phyloP scores from a whole-genome alignment of 768 basidiomycete genomes.

The Boletus sp. region DNA sequence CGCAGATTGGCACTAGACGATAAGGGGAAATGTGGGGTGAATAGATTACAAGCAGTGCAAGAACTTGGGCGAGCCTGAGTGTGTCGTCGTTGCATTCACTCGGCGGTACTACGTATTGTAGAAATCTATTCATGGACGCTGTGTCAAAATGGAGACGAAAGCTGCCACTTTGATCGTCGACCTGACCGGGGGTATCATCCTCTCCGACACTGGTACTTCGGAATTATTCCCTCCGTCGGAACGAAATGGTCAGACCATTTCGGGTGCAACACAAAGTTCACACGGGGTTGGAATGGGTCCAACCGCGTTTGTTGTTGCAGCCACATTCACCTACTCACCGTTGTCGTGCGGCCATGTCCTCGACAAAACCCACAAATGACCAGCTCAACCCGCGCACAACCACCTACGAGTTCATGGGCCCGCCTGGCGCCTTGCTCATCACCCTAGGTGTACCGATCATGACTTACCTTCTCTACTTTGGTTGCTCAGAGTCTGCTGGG shows the following conservation, averaged over 20 bases:
- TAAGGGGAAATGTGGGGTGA: too few species aligned
- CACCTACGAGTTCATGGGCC: constrained; percentile 80
- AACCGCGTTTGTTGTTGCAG: not conserved
- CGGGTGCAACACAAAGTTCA: not conserved
- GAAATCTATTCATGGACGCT: too few species aligned
- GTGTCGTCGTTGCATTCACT: too few species aligned
- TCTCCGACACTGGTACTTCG: too few species aligned
- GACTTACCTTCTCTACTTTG: constrained; percentile 75
- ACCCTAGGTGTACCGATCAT: constrained; percentile 67
- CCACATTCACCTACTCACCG: not conserved
- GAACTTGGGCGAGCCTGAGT: too few species aligned
- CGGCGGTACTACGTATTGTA: too few species aligned
- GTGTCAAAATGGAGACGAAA: too few species aligned
- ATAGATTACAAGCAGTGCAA: too few species aligned
- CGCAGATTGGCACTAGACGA: too few species aligned
- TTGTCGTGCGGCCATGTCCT: constrained; percentile 15
- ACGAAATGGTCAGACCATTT: not conserved
- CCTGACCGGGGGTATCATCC: too few species aligned
- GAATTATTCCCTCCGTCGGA: not conserved
- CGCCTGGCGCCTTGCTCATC: constrained; percentile 71
- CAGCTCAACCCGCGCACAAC: constrained; percentile 70
- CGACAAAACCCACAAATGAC: constrained; percentile 19
- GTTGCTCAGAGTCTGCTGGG: constrained; percentile 67
- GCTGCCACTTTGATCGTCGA: too few species aligned
- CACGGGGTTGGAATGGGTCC: not conserved